Conservation (phyloP, 1,284 basidiomycete genomes). For the Phenoliferia sp. region DNA sequence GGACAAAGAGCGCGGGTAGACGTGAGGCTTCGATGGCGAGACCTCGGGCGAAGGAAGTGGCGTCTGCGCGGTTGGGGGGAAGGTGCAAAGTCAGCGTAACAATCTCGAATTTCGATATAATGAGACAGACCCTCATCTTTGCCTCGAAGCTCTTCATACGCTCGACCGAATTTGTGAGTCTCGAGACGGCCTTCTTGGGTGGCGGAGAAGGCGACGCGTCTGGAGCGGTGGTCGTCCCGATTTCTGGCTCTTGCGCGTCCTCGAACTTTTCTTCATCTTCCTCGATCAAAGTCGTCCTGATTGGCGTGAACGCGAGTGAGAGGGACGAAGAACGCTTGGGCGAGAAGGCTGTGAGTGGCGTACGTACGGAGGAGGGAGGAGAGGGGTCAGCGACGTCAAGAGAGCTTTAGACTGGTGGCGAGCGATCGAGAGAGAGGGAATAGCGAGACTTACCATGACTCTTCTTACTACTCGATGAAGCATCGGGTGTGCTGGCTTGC, state of each 20-base stretch:
- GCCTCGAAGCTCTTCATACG: not conserved
- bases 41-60: too few relatives aligned
- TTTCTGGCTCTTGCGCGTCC: too few relatives aligned
- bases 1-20: not conserved
- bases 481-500: not conserved
- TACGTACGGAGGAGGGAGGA: not conserved
- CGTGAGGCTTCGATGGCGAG: too few relatives aligned
- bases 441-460: not conserved
- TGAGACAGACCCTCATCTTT: not conserved
- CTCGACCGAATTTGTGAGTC: not conserved
- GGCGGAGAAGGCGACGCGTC: not conserved
- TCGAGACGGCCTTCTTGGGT: not conserved
- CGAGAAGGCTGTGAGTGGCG: not conserved
- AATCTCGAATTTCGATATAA: not conserved
- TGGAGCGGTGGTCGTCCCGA: not conserved
- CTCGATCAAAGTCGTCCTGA: not conserved
- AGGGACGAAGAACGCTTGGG: conserved; percentile 1
- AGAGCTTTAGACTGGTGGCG: not conserved
- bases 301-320: conserved; percentile 3
- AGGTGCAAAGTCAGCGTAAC: not conserved
- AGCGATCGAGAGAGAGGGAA: not conserved
- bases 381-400: not conserved
- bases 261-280: not conserved
- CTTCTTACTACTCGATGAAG: not conserved
- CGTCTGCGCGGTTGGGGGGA: not conserved